Evolutionary conservation across 176 grass and related monocot genomes (phyloP), one percentile per base, ranked within the genome.

Genomic region (Rhipidocladum racemiflorum): DNA sequence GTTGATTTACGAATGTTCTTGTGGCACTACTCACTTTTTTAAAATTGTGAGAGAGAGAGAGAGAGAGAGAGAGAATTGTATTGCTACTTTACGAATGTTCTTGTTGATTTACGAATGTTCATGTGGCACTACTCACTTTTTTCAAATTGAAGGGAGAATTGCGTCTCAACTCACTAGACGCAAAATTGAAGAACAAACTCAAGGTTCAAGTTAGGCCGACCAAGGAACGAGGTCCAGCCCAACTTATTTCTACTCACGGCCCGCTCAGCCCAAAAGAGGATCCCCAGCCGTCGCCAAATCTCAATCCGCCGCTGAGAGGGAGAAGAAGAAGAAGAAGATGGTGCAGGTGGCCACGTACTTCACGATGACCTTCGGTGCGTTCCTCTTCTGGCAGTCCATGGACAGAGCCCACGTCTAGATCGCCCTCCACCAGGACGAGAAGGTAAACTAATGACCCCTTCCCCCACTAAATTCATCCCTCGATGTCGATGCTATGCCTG

Each of bases 341-440:
- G 95, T 97, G 88, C 85, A 71, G 69, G 90, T 97, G 84, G 95
- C 90, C 68, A 91, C 92, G 71, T 97, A 79, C 92, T 97, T 97
- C 88, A 92, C 51, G 44, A 92, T 94, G 95, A 82, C 84, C 84
- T 91, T 97, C 82, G 92, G 92, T 16, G 95, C 95, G 60, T 97
- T 94, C 86, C 86, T 94, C 90, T 97, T 94, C 88, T 93, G 92
- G 95, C 88, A 94, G 62, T 94, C 95, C 59, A 97, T 97, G 95
- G 92, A 93, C 50, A 97, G 80, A 48, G 68, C 91, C 71, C 95
- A 94, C 62, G 88, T 97, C 71, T 97, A 90, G 95, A 92, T 93
- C 82, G 92, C 95, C 49, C 92, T 97, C 77, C 95, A 92, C 86
- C 90, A 97, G 82, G 95, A 97, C 78, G 92, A 97, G 75, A 97